Base-by-base conservation (phyloP, 2,329 filamentous ascomycete genomes). In the Verticillium zaregamsianum region DNA sequence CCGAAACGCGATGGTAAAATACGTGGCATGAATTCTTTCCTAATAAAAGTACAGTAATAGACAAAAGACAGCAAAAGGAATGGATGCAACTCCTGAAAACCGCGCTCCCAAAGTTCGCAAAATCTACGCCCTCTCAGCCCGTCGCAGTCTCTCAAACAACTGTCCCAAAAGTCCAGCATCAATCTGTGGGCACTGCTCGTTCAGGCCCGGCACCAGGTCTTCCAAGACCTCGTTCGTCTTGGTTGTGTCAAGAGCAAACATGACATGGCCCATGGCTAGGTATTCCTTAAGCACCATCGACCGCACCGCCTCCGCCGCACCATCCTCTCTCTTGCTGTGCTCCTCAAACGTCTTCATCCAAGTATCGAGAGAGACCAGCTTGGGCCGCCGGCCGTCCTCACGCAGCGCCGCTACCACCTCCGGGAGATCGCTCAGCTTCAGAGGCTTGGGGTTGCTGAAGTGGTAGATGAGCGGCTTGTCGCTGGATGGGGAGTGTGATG, bases 241-340 rank as follows among this genome's bases (percentile, higher is more conserved):
- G 54, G 25, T 57, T 60, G 64, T 67, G 32, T 69, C 64, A 40
- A 69, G 62, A 55, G 66, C 64, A 49, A 69, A 69, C 67, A 69
- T 69, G 63, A 68, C 67, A 55, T 64, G 63, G 5, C 67, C 67
- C 12, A 66, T 68, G 20, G 62, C 61, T 12, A 67, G 66, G 54
- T 66, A 67, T 59, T 69, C 64, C 59, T 60, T 64, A 28, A 69
- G 63, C 35, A 68, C 66, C n/a, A 64, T 64, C 59, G 62, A 63
- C 15, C 64, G 59, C 5, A 67, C 64, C n/a, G 64, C 62, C 31
- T 64, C 61, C 4, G 61, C 63, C 2, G 65, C 63, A 17, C 56
- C 58, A 35, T 69, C 65, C 5, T 64, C 62, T 20, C 55, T 63
- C 32, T 62, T 59, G 12, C 58, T 55, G 5, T 65, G 64, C 61